Base-by-base conservation (phyloP, 176 grass and related monocot species). In the Oropetium thomaeum region DNA sequence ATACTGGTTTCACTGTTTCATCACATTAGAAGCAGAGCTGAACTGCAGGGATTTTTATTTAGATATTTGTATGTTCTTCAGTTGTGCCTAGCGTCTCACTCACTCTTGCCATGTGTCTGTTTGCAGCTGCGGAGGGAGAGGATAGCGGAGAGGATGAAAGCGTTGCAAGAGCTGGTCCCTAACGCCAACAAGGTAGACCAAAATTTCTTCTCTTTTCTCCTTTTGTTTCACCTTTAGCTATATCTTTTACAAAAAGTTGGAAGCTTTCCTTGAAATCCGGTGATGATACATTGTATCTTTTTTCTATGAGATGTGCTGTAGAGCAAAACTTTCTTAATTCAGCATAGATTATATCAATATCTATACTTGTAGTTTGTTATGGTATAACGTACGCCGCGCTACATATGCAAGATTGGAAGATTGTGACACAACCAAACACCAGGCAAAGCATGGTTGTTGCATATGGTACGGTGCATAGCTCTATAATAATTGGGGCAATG, bases 71-170 rank as follows among this genome's bases (percentile, higher is more conserved):
- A 19, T 78, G 47, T 75, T 79, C 63, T 43, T 89, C 13, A 42
- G 31, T 14, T 47, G 59, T 10, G 42, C 13, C 7, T 29, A 11
- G 10, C 16, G 6, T 65, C 47, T 43, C 17, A 58, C 47, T 43
- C 17, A 58, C 38, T 57, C 57, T 74, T 81, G 65, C 34, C 49
- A 52, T 70, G 67, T 15, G 54, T 51, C 61, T 70, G 70, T 28
- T 65, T 65, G 87, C 88, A 98, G 95, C 95, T 98, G 55, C 71
- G 95, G 38, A 94, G 95, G 84, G 95, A 98, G 68, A 92, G 91
- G 88, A 98, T 98, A 70, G 95, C 95, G 14, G 95, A 98, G 71
- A 86, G 95, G 89, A 98, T 98, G 95, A 98, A 94, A 71, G 91
- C 91, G 32, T 90, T 98, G 53, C 91, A 94, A 76, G 95, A 94